Evolutionary conservation across 352 stramenopile species (phyloP).

Genomic region (Hyaloperonospora arabidopsidis): DNA sequence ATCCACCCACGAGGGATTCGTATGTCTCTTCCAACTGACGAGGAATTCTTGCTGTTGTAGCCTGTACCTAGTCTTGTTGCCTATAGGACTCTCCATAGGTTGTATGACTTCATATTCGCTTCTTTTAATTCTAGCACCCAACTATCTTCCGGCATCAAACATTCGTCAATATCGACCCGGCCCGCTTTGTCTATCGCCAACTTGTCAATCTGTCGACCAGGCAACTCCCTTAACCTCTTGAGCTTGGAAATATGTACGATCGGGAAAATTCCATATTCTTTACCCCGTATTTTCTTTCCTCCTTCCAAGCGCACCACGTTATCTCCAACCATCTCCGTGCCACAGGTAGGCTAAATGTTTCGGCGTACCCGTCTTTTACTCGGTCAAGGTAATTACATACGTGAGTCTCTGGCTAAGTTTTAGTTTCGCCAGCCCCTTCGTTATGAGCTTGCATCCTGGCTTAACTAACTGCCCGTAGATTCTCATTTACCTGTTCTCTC

Average conservation of each 20-base stretch:
- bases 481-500: neutral
- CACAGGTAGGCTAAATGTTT: neutral
- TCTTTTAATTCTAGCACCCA: neutral
- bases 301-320: neutral
- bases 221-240: neutral
- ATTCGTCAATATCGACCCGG: slow-evolving; percentile 1
- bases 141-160: neutral
- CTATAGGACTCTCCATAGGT: neutral
- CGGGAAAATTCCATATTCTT: neutral
- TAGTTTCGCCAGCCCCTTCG: neutral
- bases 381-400: neutral
- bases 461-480: neutral
- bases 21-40: neutral
- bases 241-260: slow-evolving; percentile 1
- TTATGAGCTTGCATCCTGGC: neutral
- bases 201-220: neutral
- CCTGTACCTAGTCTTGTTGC: neutral
- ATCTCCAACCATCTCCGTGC: neutral
- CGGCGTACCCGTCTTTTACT: neutral
- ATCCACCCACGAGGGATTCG: neutral
- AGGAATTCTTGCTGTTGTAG: neutral
- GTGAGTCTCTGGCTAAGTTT: neutral
- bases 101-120: neutral
- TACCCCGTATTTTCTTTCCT: neutral
- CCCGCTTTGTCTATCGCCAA: neutral